Evolutionary conservation across 805 yeast species (phyloP), one percentile per base, ranked within the genome.

Genomic region (Wickerhamomyces bisporus): DNA sequence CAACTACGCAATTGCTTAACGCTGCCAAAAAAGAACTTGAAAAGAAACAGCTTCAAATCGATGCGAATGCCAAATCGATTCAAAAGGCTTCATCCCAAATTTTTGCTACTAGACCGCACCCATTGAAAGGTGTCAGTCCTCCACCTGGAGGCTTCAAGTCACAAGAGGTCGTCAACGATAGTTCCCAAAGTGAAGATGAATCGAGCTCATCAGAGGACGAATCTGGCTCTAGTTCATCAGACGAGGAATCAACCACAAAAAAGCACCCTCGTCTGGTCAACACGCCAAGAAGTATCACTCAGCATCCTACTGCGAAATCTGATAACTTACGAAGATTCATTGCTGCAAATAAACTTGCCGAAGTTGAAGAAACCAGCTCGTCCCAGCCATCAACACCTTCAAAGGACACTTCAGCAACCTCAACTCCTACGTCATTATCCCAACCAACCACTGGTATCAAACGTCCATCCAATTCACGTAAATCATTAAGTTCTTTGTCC

Each of bases 401-500:
- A 1, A 38, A 43, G 3, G 35, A 40, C 20, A 39, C 47, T 6
- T 42, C 45, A n/a, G 31, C 44, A 2, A 44, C 40, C 18, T 42
- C 37, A 13, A 45, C 50, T 2, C 43, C 42, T 14, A 41, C 52
- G 5, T 36, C 28, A 12, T 26, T n/a, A 12, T 26, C 24, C 31
- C 35, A 10, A n/a, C 14, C 32, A 23, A 19, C 36, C 13, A 18
- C 34, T 34, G 29, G 11, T 9, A 17, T 12, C 28, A 26, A 31
- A 32, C 26, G 13, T 16, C 43, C 36, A 34, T 55, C 55, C 21
- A 60, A 53, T 31, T 46, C 58, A 13, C 61, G 66, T 25, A 54
- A 61, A 9, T 72, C 80, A 0, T 65, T 77, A 38, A 64, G 65
- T 36, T 73, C 84, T 1, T 58, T 81, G 24, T 71, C 76, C 3